Evolutionary conservation across 225 moss, liverwort and hornwort genomes (phyloP).

Genomic region (Marchantia paleacea): DNA sequence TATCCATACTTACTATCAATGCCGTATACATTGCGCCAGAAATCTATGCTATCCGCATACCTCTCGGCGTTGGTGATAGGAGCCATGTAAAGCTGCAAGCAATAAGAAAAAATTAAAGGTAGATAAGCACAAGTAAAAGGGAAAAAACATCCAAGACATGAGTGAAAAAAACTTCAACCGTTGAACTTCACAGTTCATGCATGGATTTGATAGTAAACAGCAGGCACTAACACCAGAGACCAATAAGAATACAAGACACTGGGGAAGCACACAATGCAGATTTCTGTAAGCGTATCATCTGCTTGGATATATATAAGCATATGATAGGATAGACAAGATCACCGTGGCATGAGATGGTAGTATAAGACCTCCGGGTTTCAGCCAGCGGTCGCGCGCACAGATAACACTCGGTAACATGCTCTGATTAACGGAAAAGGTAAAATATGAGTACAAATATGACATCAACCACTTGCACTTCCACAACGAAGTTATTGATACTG

Average conservation of each 20-base stretch:
- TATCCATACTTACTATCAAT: slow-evolving; percentile 69
- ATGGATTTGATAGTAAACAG: not conserved
- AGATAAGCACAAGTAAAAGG: not conserved
- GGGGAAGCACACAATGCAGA: not conserved
- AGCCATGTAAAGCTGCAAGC: slow-evolving; percentile 80
- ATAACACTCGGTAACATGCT: slow-evolving; percentile 97
- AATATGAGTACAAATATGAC: no score
- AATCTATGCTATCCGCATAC: slow-evolving; percentile 87
- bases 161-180: not conserved
- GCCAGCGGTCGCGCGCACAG: slow-evolving; percentile 95
- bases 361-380: slow-evolving; percentile 87
- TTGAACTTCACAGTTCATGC: not conserved
- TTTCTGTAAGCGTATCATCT: not conserved
- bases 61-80: slow-evolving; percentile 89
- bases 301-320: not conserved
- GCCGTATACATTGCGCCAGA: slow-evolving; percentile 91
- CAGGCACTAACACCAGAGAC: not conserved
- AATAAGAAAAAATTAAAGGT: not conserved
- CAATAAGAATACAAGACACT: not conserved
- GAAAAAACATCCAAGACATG: not conserved
- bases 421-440: slow-evolving; percentile 24
- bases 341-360: slow-evolving; percentile 91
- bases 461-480: no score
- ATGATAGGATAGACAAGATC: slow-evolving; percentile 2
- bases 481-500: no score